Percentiles rank a stretch among this genome's conserved stretches.
phyloP scores from a whole-genome alignment of 2,329 filamentous ascomycete species.

The Alternaria tenuissima region DNA sequence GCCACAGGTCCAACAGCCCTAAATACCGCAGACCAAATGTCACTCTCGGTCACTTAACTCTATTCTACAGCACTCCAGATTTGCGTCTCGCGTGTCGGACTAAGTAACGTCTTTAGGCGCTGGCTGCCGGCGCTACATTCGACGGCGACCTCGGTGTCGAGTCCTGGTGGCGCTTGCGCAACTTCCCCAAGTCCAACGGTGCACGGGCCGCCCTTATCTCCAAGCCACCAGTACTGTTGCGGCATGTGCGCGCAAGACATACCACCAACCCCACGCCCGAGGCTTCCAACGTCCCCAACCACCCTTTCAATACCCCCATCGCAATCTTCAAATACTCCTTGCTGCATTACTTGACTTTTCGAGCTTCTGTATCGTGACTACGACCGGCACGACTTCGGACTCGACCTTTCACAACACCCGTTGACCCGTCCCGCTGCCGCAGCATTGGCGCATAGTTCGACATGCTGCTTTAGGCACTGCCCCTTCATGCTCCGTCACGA shows the following conservation, averaged over 20 bases:
- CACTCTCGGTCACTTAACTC: constrained; percentile 11
- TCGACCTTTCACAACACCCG: constrained; percentile 13
- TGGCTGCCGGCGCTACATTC: constrained; percentile 12
- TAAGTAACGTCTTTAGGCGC: constrained; percentile 8
- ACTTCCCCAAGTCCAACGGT: constrained; percentile 12
- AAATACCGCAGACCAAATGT: constrained; percentile 8
- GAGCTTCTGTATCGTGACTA: neutral
- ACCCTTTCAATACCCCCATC: neutral
- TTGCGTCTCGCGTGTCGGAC: constrained; percentile 14
- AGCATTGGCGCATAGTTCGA: constrained; percentile 7
- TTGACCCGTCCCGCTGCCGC: constrained; percentile 11
- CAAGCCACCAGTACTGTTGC: constrained; percentile 6
- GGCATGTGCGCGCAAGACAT: constrained; percentile 21
- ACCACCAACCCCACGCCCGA: neutral
- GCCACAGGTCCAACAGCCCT: constrained; percentile 3
- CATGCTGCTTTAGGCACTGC: constrained; percentile 14
- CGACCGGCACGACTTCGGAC: neutral
- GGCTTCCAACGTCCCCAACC: constrained; percentile 2
- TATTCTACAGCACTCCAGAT: constrained; percentile 15
- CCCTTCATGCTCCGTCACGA: constrained; percentile 20
- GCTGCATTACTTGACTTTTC: neutral
- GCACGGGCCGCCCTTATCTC: constrained; percentile 16
- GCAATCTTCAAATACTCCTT: neutral
- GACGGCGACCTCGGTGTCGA: constrained; percentile 6
- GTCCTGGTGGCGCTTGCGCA: constrained; percentile 16